Evolutionary conservation across 257 asterid species (phyloP).

Genomic region (Solanum verrucosum): DNA sequence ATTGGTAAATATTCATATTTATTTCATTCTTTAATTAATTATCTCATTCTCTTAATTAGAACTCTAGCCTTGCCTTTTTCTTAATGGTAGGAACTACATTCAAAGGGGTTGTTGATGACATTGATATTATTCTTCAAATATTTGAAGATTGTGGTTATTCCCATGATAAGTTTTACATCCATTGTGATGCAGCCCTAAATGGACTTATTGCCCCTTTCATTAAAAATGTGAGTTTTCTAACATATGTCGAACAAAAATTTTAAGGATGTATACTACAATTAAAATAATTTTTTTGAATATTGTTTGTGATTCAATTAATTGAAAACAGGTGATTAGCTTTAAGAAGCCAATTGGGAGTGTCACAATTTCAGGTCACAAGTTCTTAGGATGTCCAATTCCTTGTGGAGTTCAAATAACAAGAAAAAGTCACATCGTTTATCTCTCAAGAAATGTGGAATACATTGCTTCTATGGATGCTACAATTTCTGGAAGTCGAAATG

Average conservation of each 20-base stretch:
- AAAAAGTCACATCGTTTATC: not conserved
- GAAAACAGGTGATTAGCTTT: not conserved
- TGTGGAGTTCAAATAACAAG: constrained; percentile 23
- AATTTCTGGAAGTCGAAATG: constrained; percentile 16
- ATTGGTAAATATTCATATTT: not conserved
- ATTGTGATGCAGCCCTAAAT: constrained; percentile 25
- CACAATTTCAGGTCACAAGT: constrained; percentile 20
- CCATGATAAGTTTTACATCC: constrained; percentile 16
- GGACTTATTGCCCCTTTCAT: constrained; percentile 20
- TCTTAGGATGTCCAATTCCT: not conserved
- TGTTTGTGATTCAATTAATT: not conserved
- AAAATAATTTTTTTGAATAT: not conserved
- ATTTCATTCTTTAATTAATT: not conserved
- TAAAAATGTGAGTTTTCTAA: not conserved
- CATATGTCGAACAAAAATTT: not conserved
- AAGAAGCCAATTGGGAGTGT: constrained; percentile 21
- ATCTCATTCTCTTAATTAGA: not conserved
- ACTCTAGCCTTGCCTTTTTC: not conserved
- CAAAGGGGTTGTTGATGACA: constrained; percentile 25
- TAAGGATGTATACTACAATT: not conserved
- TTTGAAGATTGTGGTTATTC: constrained; percentile 13
- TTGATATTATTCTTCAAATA: constrained; percentile 13
- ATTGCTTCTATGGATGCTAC: constrained; percentile 14
- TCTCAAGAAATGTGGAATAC: constrained; percentile 10
- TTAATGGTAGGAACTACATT: constrained; percentile 22